These are phyloP conservation scores for Immersiella caudata DNA, from an alignment of 495 filamentous ascomycete species.

Conservation along the genomic window DNA sequence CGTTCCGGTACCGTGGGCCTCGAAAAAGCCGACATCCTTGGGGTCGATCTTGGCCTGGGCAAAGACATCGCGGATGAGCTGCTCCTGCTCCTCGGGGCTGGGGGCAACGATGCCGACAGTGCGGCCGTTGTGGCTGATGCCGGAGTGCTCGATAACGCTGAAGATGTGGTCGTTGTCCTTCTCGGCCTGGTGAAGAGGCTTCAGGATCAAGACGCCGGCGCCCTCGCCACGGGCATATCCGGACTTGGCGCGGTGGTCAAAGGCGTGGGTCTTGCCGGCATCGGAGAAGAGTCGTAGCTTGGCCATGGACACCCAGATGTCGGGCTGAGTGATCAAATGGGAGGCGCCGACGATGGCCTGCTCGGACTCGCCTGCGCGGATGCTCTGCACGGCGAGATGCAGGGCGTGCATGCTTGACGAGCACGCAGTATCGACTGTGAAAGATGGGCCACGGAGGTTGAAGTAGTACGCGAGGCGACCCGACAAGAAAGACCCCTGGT, in stretches of 20 bases:
- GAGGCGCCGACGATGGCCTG: slow-evolving; percentile 52
- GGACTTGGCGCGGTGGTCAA: slow-evolving; percentile 46
- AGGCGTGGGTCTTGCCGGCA: slow-evolving; percentile 43
- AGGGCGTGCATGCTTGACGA: slow-evolving; percentile 67
- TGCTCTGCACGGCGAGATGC: slow-evolving; percentile 76
- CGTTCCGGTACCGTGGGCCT: slow-evolving; percentile 64
- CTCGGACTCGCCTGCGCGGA: slow-evolving; percentile 60
- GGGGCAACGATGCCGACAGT: slow-evolving; percentile 59
- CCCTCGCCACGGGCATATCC: slow-evolving; percentile 52
- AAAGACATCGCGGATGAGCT: slow-evolving; percentile 48
- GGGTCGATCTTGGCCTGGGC: slow-evolving; percentile 45
- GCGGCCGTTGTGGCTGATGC: slow-evolving; percentile 60
- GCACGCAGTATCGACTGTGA: slow-evolving; percentile 84
- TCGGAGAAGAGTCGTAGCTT: slow-evolving; percentile 42
- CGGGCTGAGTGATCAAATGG: slow-evolving; percentile 47
- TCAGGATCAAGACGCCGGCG: slow-evolving; percentile 51
- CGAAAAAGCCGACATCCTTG: slow-evolving; percentile 49
- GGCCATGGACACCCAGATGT: slow-evolving; percentile 46
- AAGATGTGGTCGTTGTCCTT: slow-evolving; percentile 58
- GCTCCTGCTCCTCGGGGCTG: slow-evolving; percentile 53
- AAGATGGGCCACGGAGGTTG: slow-evolving; percentile 57
- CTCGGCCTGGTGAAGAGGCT: slow-evolving; percentile 55
- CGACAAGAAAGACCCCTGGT: slow-evolving; percentile 51
- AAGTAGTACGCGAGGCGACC: slow-evolving; percentile 62
- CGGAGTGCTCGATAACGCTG: slow-evolving; percentile 56